Conservation (phyloP, 306 rosid species). For the Acacia confusa region DNA sequence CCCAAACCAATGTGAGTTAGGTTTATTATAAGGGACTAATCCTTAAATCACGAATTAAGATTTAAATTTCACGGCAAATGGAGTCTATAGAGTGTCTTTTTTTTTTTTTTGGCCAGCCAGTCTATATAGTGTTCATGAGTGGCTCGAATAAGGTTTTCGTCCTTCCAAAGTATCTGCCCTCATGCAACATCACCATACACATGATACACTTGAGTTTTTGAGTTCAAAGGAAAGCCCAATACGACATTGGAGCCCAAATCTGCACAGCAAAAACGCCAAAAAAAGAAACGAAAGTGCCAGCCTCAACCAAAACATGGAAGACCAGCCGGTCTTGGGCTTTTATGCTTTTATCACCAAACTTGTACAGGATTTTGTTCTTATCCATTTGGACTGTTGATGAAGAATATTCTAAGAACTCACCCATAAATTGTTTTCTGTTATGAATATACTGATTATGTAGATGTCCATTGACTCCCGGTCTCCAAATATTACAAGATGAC, state of each 20-base stretch:
- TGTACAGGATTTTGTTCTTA: background rate
- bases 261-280: background rate
- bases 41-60: no score
- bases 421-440: background rate
- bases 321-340: background rate
- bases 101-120: no score
- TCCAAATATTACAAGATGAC: no score
- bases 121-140: no score
- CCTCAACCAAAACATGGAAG: background rate
- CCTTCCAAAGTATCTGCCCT: background rate
- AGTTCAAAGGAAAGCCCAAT: background rate
- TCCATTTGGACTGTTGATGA: background rate
- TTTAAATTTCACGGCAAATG: no score
- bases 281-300: background rate
- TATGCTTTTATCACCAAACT: background rate
- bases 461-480: no score
- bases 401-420: background rate
- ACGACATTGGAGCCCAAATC: background rate
- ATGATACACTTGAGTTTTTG: background rate
- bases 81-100: no score
- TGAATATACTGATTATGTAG: no score
- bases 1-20: fast-evolving
- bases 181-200: background rate
- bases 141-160: no score
- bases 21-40: no score